Evolutionary conservation across 2,329 filamentous ascomycete genomes (phyloP).

Genomic region (Cadophora luteo-olivacea): DNA sequence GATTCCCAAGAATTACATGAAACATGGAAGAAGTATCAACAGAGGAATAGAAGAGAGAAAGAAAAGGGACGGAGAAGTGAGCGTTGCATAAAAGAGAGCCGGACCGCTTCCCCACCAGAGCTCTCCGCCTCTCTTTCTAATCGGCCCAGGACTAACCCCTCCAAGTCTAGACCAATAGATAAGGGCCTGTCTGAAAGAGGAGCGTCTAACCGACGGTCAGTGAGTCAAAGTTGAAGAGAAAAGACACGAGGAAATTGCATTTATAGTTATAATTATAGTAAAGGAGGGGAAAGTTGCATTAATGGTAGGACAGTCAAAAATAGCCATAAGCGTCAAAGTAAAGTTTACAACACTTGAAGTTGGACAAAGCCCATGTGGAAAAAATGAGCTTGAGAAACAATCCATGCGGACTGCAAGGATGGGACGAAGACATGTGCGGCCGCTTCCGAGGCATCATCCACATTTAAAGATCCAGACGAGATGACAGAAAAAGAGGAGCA

Average conservation of each 20-base stretch:
- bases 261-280: background rate
- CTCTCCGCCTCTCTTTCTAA: background rate
- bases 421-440: background rate
- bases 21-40: background rate
- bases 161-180: constrained; percentile 13
- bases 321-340: background rate
- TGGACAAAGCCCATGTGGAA: background rate
- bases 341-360: background rate
- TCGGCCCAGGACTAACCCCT: constrained; percentile 1
- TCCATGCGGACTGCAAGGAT: background rate
- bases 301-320: background rate
- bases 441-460: constrained; percentile 11
- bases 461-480: background rate
- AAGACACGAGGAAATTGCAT: background rate
- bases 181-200: constrained; percentile 8
- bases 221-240: background rate
- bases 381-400: background rate
- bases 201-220: constrained; percentile 1
- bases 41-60: background rate
- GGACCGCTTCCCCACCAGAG: constrained; percentile 10
- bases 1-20: background rate
- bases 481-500: constrained; percentile 5
- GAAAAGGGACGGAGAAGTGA: background rate
- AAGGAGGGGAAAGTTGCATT: background rate
- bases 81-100: background rate